Percentiles rank a stretch among this genome's conserved stretches.
These are phyloP conservation scores for Hamamelis virginiana DNA, from an alignment of 164 flowering plant species.

Conservation along the genomic window DNA sequence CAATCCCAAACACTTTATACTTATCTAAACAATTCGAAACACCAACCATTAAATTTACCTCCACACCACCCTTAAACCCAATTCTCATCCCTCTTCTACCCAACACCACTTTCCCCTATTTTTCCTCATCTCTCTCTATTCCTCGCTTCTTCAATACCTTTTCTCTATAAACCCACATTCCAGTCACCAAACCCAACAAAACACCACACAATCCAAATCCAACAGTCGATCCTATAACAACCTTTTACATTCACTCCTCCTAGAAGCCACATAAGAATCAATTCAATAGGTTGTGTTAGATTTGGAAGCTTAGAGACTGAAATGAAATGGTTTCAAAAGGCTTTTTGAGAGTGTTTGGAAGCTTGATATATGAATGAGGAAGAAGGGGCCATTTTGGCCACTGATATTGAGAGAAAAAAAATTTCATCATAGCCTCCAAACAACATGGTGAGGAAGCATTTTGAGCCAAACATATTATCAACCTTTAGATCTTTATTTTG, in stretches of 20 bases:
- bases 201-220: constrained; percentile 55
- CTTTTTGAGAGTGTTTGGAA: too few species aligned
- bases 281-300: constrained; percentile 55
- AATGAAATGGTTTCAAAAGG: constrained; percentile 54
- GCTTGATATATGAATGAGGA: too few species aligned
- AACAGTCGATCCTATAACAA: constrained; percentile 47
- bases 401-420: too few species aligned
- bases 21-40: constrained; percentile 86
- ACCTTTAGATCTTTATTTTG: too few species aligned
- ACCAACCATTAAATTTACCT: constrained; percentile 61
- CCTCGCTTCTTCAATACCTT: constrained; percentile 15
- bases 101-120: constrained; percentile 12
- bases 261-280: constrained; percentile 14
- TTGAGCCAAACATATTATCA: too few species aligned
- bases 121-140: constrained; percentile 23
- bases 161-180: constrained; percentile 36
- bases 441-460: too few species aligned
- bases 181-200: constrained; percentile 43
- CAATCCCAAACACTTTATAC: constrained; percentile 70
- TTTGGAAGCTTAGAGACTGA: constrained; percentile 61
- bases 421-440: too few species aligned
- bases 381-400: too few species aligned
- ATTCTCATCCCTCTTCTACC: constrained; percentile 12
- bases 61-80: constrained; percentile 28
- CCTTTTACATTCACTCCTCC: constrained; percentile 29